Base-by-base conservation (phyloP, 140 eudicot genomes). In the Anethum foeniculum region DNA sequence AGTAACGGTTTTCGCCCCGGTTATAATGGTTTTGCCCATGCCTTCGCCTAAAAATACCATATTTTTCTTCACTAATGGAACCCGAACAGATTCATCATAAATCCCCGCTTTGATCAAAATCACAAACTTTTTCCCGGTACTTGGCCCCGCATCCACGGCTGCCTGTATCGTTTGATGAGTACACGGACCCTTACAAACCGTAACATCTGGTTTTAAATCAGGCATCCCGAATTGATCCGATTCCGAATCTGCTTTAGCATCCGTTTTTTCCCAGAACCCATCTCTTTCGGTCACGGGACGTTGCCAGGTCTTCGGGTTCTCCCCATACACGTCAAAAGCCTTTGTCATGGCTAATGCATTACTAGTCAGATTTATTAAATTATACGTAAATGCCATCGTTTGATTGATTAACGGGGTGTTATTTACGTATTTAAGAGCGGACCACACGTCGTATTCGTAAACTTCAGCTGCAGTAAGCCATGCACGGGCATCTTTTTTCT, bases 11-110 rank as follows among this genome's bases (percentile, higher is more conserved):
- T 84, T 65, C 0, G 89, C 81, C 25, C 96, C 97, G 0, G 98
- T 91, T 71, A 93, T 93, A 15, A 93, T 90, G 2, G 92, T 93
- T 88, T 91, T 91, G 7, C 98, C 97, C 84, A 93, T 87, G n/a
- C 98, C 98, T 46, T 93, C 97, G 1, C 98, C 98, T 48, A 88
- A 60, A 25, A 93, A 83, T 75, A 89, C 91, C 85, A 93, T 84
- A 71, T 91, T 91, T 87, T 60, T 85, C 80, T 91, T 91, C 80
- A 82, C 85, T 54, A 93, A 60, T 30, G 91, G 87, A 12, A 93
- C 92, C 89, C 98, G 84, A 58, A 93, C 97, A 51, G 75, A 88
- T 85, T 93, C 98, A 48, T 86, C 87, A 68, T 93, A 93, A 67
- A 93, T 86, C 79, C 98, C 98, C 1, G 65, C 80, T 72, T 90